Conservation (phyloP, 1,284 basidiomycete species). For the Ceratobasidium papillatum region DNA sequence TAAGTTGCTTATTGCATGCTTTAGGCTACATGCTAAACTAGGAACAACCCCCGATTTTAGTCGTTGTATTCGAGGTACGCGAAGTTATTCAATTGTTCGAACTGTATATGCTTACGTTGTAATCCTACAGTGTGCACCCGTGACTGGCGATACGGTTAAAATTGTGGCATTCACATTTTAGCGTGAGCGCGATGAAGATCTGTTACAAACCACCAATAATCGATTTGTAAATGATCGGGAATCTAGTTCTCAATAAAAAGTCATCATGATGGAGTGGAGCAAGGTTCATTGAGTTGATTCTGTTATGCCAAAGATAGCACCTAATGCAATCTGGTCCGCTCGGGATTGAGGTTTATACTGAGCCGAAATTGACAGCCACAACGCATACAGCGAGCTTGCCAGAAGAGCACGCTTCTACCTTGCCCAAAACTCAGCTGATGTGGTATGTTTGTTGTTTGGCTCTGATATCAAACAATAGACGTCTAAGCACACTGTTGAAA, state of each 20-base stretch:
- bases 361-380: neutral
- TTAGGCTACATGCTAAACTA: neutral
- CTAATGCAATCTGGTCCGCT: neutral
- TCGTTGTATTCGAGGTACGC: neutral
- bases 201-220: neutral
- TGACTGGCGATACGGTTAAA: neutral
- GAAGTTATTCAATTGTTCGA: neutral
- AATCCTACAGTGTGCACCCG: neutral
- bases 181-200: neutral
- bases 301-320: neutral
- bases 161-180: neutral
- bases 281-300: neutral
- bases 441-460: too few relatives aligned
- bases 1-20: neutral
- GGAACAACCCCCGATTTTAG: neutral
- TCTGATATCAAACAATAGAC: too few relatives aligned
- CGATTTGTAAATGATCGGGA: neutral
- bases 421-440: too few relatives aligned
- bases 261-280: slow-evolving; percentile 3
- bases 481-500: too few relatives aligned
- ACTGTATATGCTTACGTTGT: neutral
- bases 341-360: neutral
- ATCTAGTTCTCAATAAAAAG: neutral
- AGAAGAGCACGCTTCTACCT: too few relatives aligned
- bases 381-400: too few relatives aligned